Evolutionary conservation across 2,329 filamentous ascomycete genomes (phyloP).

Genomic region (Exophiala aquamarina): DNA sequence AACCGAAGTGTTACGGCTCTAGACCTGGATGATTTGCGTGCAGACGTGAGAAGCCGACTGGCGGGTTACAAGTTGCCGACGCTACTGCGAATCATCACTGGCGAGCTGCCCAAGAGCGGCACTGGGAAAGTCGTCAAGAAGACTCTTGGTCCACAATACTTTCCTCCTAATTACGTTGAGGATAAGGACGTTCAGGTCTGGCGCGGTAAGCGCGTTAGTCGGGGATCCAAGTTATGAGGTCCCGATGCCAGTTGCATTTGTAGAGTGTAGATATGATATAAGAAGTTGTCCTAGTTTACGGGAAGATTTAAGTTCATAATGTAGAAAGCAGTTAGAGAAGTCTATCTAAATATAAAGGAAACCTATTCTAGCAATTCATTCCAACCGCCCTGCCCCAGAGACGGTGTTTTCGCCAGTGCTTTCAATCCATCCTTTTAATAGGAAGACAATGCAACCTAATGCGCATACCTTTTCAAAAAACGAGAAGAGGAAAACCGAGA

Average conservation of each 20-base stretch:
- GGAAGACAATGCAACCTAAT: no score
- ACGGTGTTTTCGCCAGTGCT: no score
- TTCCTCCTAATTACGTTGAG: slow-evolving; percentile 33
- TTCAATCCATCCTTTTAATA: no score
- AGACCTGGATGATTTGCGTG: slow-evolving; percentile 42
- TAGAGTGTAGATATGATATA: background rate
- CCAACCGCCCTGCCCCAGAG: background rate
- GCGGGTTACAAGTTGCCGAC: slow-evolving; percentile 53
- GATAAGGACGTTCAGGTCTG: slow-evolving; percentile 33
- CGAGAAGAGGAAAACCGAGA: no score
- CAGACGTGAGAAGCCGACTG: slow-evolving; percentile 45
- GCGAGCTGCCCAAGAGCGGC: slow-evolving; percentile 49
- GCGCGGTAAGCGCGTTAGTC: slow-evolving; percentile 20
- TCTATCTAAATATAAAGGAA: background rate
- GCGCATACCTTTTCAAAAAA: no score
- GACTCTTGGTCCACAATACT: slow-evolving; percentile 41
- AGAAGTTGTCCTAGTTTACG: background rate
- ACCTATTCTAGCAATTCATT: background rate
- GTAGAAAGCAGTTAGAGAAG: background rate
- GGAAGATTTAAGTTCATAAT: background rate
- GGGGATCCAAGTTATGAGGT: slow-evolving; percentile 21
- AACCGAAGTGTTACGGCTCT: slow-evolving; percentile 26
- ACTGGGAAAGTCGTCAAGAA: slow-evolving; percentile 56
- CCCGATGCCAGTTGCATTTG: background rate
- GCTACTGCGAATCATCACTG: slow-evolving; percentile 43